phyloP scores from a whole-genome alignment of 371 early-diverging fungal genomes.

The Mucor ambiguus region DNA sequence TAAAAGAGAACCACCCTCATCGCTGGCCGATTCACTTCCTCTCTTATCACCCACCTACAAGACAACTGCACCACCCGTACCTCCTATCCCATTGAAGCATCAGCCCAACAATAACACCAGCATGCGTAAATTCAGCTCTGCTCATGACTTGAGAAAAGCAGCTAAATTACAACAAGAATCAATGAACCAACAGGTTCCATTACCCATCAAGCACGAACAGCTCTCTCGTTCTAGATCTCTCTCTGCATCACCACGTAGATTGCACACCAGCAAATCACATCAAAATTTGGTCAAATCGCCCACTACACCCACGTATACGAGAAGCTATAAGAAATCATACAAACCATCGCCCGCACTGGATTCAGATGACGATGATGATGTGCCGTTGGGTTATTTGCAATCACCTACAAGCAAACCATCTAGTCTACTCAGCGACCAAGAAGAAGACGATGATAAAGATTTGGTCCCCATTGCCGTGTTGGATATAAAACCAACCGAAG shows the following conservation, averaged over 20 bases:
- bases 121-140: conserved; percentile 24
- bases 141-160: conserved; percentile 22
- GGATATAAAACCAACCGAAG: conserved; percentile 2
- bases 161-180: conserved; percentile 28
- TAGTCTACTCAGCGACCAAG: conserved; percentile 28
- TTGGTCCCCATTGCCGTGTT: conserved; percentile 28
- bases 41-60: conserved; percentile 17
- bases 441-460: conserved; percentile 38
- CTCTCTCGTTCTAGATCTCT: conserved; percentile 24
- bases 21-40: conserved; percentile 23
- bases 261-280: conserved; percentile 3
- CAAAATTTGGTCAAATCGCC: conserved; percentile 14
- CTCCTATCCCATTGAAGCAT: conserved; percentile 28
- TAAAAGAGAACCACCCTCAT: conserved; percentile 20
- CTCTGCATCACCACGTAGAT: conserved; percentile 5
- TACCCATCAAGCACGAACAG: background rate
- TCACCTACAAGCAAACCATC: conserved; percentile 27
- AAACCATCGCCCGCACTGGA: background rate
- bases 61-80: conserved; percentile 22
- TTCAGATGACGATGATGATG: conserved; percentile 20
- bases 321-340: background rate
- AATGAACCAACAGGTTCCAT: conserved; percentile 3
- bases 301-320: background rate
- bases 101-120: background rate
- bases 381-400: conserved; percentile 24